Base-by-base conservation (phyloP, 2,329 filamentous ascomycete species). In the Aspergillus fructus region DNA sequence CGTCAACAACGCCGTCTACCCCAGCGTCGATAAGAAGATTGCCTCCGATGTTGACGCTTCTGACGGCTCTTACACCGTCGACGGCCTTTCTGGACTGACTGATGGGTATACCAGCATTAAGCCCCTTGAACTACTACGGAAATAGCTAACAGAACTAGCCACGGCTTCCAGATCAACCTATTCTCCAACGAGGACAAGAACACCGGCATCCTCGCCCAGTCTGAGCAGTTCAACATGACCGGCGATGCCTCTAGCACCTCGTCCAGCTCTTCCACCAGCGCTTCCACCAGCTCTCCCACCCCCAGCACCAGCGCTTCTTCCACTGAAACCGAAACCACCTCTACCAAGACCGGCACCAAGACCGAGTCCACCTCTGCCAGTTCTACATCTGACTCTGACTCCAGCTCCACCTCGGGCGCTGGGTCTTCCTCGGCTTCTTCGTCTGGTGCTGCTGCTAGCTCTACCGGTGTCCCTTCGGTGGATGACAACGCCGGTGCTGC, bases 191-290 rank as follows among this genome's bases (percentile, higher is more conserved):
- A 58, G 2, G 53, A 56, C 30, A 56, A 65, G 34, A 77, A 76
- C 65, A 70, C 58, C 21, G 76, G 76, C 13, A 76, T 78, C 58
- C 70, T 78, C 34, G 73, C 75, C 7, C 76, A 78, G 64, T 74
- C 72, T 17, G 51, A 68, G 41, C 69, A 73, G 50, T 74, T 74
- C 66, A 67, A 66, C 49, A 66, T 73, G 50, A 64, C 64, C 49
- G 58, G 51, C 33, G 53, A 61, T 33, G 56, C 56, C 34, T 53
- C 64, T 33, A 52, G 56, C 43, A 49, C 62, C 24, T 59, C 64
- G 9, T 30, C 27, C 27, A 53, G n/a, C n/a, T n/a, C n/a, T n/a
- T n/a, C n/a, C n/a, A 53, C 62, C n/a, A 52, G 53, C 40, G 45
- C 56, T 3, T 41, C 33, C 3, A 4, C 15, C 24, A 33, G 33